Percentiles rank a stretch among this genome's conserved stretches.
phyloP scores from a whole-genome alignment of 2,329 filamentous ascomycete genomes.

The Fusarium longipes region DNA sequence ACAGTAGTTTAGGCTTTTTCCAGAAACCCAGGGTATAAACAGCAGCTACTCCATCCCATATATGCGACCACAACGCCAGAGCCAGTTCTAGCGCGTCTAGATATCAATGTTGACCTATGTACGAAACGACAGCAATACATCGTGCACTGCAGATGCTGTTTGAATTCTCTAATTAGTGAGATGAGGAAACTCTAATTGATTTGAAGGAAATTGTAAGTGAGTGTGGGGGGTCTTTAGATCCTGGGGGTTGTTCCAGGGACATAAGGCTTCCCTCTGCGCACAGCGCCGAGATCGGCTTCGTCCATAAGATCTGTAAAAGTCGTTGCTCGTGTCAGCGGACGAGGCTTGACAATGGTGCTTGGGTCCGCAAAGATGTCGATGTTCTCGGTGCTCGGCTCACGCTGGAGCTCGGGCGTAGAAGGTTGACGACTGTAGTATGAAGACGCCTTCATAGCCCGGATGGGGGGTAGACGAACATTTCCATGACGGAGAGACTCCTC shows the following conservation, averaged over 20 bases:
- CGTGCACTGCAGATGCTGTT: conserved; percentile 30
- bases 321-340: conserved; percentile 52
- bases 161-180: conserved; percentile 12
- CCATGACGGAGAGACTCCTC: conserved; percentile 42
- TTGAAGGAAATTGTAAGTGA: background rate
- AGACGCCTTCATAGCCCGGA: conserved; percentile 54
- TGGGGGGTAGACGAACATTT: conserved; percentile 50
- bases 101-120: conserved; percentile 18
- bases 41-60: conserved; percentile 29
- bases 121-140: conserved; percentile 22
- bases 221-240: conserved; percentile 38
- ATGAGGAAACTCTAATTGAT: background rate
- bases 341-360: conserved; percentile 51
- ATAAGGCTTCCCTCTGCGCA: conserved; percentile 56
- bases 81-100: conserved; percentile 20
- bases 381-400: conserved; percentile 60
- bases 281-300: conserved; percentile 56
- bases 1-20: conserved; percentile 4
- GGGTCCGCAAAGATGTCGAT: conserved; percentile 66
- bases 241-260: conserved; percentile 54
- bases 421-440: conserved; percentile 42
- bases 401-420: conserved; percentile 51
- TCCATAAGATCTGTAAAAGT: conserved; percentile 67
- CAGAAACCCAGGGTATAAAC: conserved; percentile 43
- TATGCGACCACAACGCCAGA: conserved; percentile 31